These are phyloP conservation scores for Penicillium daleae DNA, from an alignment of 495 filamentous ascomycete species.

Conservation along the genomic window DNA sequence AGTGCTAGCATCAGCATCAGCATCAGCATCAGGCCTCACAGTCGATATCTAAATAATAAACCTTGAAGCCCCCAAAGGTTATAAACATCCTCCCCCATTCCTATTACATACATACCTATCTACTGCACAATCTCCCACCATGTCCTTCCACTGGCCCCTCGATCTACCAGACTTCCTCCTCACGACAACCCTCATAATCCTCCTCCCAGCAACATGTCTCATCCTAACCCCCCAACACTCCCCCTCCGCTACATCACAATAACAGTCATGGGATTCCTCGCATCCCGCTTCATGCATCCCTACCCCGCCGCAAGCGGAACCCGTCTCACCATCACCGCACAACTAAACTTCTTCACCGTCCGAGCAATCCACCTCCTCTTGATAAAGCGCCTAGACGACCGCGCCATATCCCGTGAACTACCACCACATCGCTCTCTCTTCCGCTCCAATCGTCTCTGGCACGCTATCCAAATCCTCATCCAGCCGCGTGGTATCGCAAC, in stretches of 20 bases:
- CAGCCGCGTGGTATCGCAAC: conserved; percentile 16
- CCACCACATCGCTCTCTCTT: conserved; percentile 3
- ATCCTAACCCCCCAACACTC: conserved; percentile 15
- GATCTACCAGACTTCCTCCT: conserved; percentile 8
- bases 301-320: neutral
- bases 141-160: neutral
- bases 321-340: neutral
- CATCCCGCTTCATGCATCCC: neutral
- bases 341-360: conserved; percentile 2
- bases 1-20: conserved; percentile 1
- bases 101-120: neutral
- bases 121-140: neutral
- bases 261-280: conserved; percentile 18
- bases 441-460: neutral
- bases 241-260: conserved; percentile 19
- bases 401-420: conserved; percentile 14
- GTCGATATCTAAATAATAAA: too few relatives aligned
- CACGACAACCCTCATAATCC: conserved; percentile 1
- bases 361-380: conserved; percentile 17
- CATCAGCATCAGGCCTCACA: neutral
- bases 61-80: neutral
- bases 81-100: neutral
- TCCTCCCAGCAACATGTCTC: conserved; percentile 16
- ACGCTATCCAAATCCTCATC: neutral
- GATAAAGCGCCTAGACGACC: conserved; percentile 21